Evolutionary conservation across 176 grass and related monocot species (phyloP), one percentile per base, ranked within the genome.

Genomic region (Juncus inflexus): DNA sequence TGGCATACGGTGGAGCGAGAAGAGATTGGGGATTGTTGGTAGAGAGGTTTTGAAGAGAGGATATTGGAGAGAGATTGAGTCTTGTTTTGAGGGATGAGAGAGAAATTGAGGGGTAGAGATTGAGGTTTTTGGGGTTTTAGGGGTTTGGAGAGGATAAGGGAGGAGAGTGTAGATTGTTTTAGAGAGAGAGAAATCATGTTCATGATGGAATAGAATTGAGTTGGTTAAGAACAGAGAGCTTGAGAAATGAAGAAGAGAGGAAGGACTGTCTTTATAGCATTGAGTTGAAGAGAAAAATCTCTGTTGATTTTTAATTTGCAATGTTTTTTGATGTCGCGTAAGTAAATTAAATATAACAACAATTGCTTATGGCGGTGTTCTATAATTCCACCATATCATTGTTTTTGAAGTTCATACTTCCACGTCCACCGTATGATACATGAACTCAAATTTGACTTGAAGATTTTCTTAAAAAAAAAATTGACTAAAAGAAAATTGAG

Each of bases 21-120:
- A n/a, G 47, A 36, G 43, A 75, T 68, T 3, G 64, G 38, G 14
- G 66, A 51, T 51, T 90, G 86, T 0, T 74, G 67, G 83, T 90
- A 90, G 39, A 90, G 73, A 0, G 83, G 83, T 0, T 83, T 74
- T 66, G 66, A 63, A n/a, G 43, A 77, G 58, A 70, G 43, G 61
- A 86, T 64, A 54, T 74, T 81, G 52, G 74, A 45, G 3, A 74
- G 60, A 3, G 65, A 28, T 2, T 0, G 19, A 1, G 13, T 55
- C 37, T 65, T 12, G 52, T 54, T 57, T 55, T 59, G 45, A 37
- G 72, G 52, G 37, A 52, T 71, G 11, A 77, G 52, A 77, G 83
- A 62, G 15, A 86, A 72, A 78, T 67, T 83, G 64, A 78, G 40
- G 2, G 76, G 73, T 74, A 42, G 19, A 43, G 37, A 71, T 16